Conservation (phyloP, 768 basidiomycete species). For the Cyclocybe cylindracea region DNA sequence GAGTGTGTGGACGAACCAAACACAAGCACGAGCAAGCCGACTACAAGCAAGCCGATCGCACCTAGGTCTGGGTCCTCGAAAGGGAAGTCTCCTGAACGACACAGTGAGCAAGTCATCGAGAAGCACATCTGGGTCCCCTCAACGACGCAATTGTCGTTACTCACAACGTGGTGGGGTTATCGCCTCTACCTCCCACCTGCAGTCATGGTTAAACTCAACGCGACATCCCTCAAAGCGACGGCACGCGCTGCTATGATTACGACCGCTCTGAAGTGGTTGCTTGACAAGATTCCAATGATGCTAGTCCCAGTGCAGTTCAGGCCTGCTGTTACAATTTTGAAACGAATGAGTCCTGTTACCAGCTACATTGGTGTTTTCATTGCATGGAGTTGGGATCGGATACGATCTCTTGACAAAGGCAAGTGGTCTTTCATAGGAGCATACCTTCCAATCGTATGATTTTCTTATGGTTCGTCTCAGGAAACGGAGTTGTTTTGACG, state of each 20-base stretch:
- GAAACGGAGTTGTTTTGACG: slow-evolving; percentile 77
- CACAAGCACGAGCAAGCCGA: slow-evolving; percentile 4
- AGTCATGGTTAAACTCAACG: slow-evolving; percentile 63
- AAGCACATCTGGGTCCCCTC: slow-evolving; percentile 70
- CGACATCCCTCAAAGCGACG: slow-evolving; percentile 63
- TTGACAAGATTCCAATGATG: slow-evolving; percentile 62
- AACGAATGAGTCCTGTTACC: slow-evolving; percentile 61
- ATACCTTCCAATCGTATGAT: not conserved
- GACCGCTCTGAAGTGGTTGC: slow-evolving; percentile 69
- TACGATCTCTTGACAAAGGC: slow-evolving; percentile 72
- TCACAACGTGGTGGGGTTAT: slow-evolving; percentile 83
- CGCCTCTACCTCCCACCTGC: slow-evolving; percentile 78
- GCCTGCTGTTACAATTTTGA: slow-evolving; percentile 58
- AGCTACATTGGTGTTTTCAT: slow-evolving; percentile 77
- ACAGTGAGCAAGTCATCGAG: slow-evolving; percentile 24
- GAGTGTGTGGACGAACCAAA: slow-evolving; percentile 42
- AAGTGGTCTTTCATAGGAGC: slow-evolving; percentile 10
- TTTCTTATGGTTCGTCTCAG: slow-evolving; percentile 32
- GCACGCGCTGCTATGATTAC: slow-evolving; percentile 78
- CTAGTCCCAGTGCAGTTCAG: slow-evolving; percentile 63
- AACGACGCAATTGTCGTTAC: slow-evolving; percentile 67
- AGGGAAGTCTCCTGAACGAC: slow-evolving; percentile 3
- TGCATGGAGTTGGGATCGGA: slow-evolving; percentile 76
- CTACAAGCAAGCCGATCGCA: slow-evolving; percentile 12
- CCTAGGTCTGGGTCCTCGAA: slow-evolving; percentile 1